Conservation (phyloP, 2,329 filamentous ascomycete species). For the Aspergillus brasiliensis region DNA sequence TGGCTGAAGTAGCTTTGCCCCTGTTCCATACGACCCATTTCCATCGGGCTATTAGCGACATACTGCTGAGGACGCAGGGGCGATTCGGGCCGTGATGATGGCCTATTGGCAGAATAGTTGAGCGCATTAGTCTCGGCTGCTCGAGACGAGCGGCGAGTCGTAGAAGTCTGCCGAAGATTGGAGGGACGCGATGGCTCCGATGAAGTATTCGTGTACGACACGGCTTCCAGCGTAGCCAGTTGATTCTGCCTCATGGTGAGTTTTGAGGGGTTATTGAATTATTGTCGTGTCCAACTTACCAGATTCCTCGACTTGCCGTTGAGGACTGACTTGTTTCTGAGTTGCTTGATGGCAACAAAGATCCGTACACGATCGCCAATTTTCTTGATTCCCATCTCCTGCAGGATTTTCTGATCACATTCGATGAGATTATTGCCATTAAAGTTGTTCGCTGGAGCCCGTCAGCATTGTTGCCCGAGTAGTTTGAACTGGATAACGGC, state of each 20-base stretch:
- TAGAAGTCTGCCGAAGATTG: conserved; percentile 53
- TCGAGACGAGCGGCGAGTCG: conserved; percentile 64
- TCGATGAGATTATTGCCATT: conserved; percentile 96
- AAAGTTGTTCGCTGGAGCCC: conserved; percentile 75
- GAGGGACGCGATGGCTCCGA: conserved; percentile 66
- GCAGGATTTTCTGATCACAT: conserved; percentile 93
- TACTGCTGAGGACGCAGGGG: conserved; percentile 67
- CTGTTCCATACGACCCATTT: conserved; percentile 54
- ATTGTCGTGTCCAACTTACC: conserved; percentile 55
- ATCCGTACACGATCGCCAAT: conserved; percentile 94
- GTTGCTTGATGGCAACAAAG: conserved; percentile 80
- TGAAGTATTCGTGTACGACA: conserved; percentile 59
- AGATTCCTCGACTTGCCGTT: conserved; percentile 83
- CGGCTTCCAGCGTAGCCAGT: conserved; percentile 73
- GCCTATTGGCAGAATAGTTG: conserved; percentile 54
- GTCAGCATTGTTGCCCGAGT: conserved; percentile 23
- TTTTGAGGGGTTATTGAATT: neutral
- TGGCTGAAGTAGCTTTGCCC: conserved; percentile 56
- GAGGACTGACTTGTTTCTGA: conserved; percentile 73
- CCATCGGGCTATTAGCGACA: conserved; percentile 60
- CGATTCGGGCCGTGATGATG: conserved; percentile 69
- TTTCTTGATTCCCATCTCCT: conserved; percentile 98
- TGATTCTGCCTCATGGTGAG: conserved; percentile 66
- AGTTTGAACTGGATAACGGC: neutral
- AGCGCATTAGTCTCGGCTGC: conserved; percentile 41